Evolutionary conservation across 2,329 filamentous ascomycete genomes (phyloP).

Genomic region (Paramyrothecium roridum): DNA sequence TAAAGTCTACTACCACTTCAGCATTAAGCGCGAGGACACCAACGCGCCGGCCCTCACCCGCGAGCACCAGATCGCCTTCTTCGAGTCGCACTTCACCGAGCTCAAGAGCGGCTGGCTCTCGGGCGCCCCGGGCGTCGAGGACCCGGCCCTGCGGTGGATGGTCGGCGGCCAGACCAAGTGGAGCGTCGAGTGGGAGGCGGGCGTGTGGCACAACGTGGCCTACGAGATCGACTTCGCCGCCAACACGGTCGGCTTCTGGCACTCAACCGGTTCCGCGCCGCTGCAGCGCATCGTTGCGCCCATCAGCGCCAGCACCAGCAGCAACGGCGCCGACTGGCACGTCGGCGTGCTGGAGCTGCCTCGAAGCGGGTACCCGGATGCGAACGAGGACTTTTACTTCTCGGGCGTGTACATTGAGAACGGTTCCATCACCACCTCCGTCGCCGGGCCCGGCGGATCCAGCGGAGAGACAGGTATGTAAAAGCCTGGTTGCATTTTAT

Average conservation of each 20-base stretch:
- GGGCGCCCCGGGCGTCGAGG: conserved; percentile 28
- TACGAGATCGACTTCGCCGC: conserved; percentile 69
- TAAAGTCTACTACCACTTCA: conserved; percentile 71
- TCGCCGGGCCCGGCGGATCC: background rate
- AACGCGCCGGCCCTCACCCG: conserved; percentile 60
- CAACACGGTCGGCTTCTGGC: conserved; percentile 64
- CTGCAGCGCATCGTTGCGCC: conserved; percentile 58
- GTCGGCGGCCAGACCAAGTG: conserved; percentile 59
- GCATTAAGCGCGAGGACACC: conserved; percentile 53
- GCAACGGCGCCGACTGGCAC: conserved; percentile 71
- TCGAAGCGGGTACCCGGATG: conserved; percentile 45
- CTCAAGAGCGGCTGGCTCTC: conserved; percentile 56
- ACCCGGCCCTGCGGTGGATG: conserved; percentile 61
- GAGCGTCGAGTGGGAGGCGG: conserved; percentile 58
- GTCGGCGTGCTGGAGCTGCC: conserved; percentile 66
- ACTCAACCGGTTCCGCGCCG: conserved; percentile 61
- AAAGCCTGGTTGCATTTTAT: too few species aligned
- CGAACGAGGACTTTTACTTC: conserved; percentile 67
- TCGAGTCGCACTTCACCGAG: conserved; percentile 73
- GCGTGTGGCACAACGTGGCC: conserved; percentile 72
- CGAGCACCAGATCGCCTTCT: conserved; percentile 64
- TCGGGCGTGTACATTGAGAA: conserved; percentile 68
- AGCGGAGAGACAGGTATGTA: background rate
- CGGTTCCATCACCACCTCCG: conserved; percentile 24
- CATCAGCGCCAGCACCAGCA: conserved; percentile 57